Evolutionary conservation across 306 rosid genomes (phyloP).

Genomic region (Casuarina equisetifolia): DNA sequence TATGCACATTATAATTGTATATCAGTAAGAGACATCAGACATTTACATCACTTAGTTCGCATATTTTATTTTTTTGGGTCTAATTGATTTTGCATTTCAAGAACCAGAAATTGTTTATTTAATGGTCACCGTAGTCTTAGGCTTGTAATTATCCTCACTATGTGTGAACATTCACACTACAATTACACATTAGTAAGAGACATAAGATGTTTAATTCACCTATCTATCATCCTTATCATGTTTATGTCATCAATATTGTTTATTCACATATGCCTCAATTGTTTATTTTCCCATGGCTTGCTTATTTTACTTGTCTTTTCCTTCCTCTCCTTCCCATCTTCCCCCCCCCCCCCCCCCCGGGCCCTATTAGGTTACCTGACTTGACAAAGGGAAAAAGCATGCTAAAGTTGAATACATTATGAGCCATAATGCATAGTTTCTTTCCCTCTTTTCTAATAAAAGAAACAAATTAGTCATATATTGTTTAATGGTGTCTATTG

Average conservation of each 20-base stretch:
- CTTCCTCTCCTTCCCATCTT: too few relatives aligned
- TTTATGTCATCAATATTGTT: slow-evolving; percentile 4
- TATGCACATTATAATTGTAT: too few relatives aligned
- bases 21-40: too few relatives aligned
- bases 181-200: neutral
- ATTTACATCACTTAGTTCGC: too few relatives aligned
- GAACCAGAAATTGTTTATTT: neutral
- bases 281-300: neutral
- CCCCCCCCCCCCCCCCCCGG: too few relatives aligned
- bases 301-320: slow-evolving; percentile 10
- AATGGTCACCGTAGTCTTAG: neutral
- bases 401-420: slow-evolving; percentile 92
- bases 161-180: neutral
- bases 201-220: neutral
- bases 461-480: neutral
- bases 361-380: slow-evolving; percentile 58
- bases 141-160: neutral
- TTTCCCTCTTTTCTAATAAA: neutral
- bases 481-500: neutral
- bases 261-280: slow-evolving; percentile 9
- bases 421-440: slow-evolving; percentile 29
- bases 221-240: neutral
- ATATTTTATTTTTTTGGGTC: neutral
- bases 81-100: neutral
- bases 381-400: slow-evolving; percentile 78